Evolutionary conservation across 768 basidiomycete genomes (phyloP), one percentile per base, ranked within the genome.

Genomic region (Leccinum fibrillosum): DNA sequence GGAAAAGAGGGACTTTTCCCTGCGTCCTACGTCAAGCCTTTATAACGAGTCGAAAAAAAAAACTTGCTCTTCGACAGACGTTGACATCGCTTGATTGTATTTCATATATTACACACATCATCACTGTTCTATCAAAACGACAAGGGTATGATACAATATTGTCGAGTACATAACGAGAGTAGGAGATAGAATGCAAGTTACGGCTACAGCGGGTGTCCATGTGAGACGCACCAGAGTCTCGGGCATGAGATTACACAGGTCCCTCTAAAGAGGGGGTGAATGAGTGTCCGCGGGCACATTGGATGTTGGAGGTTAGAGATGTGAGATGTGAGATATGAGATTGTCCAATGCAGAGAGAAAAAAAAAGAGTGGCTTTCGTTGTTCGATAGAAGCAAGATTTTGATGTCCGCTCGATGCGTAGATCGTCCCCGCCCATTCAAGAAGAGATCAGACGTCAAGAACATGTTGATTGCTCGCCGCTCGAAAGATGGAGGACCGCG

Each of bases 11-110:
- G 86, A 3, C 69, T 87, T 44, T 84, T 88, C 69, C 86, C 86
- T 21, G 86, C 86, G 17, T 81, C 86, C 28, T 88, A 88, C 73
- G 86, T 86, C 63, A 82, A 83, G 66, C 61, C 81, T n/a, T 57
- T 85, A 66, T 86, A 15, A 13, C 1, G 4, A 19, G 34, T 19
- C 26, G 8, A 28, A 19, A 19, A 23, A 25, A 35, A 12, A 30
- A 30, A 30, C 30, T 32, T 32, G 13, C 13, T 34, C 12, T 32
- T 32, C 32, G 32, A 32, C 32, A 32, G 32, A 39, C 35, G n/a
- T 42, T n/a, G 42, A 21, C 44, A 12, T 21, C 19, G 56, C 12
- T 32, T 39, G 35, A 9, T 11, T 57, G 25, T 53, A 53, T 54
- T 53, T 56, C 52, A 44, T 54, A 53, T 39, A 45, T 58, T 44